Evolutionary conservation across 2,329 filamentous ascomycete species (phyloP), one percentile per base, ranked within the genome.

Genomic region (Ceratocystis smalleyi): DNA sequence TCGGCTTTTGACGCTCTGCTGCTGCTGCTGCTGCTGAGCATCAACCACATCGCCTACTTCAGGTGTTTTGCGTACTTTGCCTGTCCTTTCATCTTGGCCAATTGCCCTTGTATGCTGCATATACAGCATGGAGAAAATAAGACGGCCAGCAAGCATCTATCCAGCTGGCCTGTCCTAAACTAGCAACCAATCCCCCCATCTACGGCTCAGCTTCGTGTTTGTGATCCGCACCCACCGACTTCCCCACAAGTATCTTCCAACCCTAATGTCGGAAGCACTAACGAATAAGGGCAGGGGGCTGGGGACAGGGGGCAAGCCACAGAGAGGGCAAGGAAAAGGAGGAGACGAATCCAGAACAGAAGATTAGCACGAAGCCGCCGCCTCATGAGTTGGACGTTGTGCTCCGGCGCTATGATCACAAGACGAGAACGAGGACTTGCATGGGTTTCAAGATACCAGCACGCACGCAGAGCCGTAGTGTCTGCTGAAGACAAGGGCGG

Each of bases 121-220:
- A 24, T 19, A 8, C 59, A 47, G 24, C 17, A 61, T 5, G n/a
- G 27, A 22, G 45, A 61, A n/a, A 43, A 43, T 2, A 24, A 15
- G 7, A 10, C 7, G 5, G 6, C 47, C 12, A 40, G 12, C 12
- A 40, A 40, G 12, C 12, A 40, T 40, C 47, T 6, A 15, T 17
- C 54, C 35, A n/a, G 54, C 27, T 30, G 30, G 54, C 35, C 54
- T 57, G 54, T 57, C 54, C 54, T 57, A 57, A 57, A 57, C 54
- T 24, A 57, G 54, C 54, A 57, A 35, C 8, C 54, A 57, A 57
- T 57, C 54, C 35, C 35, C 35, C n/a, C 27, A 19, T 57, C 54
- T 17, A n/a, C 2, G 54, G 24, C 30, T 57, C 27, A 57, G 54
- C 54, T 57, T 57, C 54, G 54, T 57, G 54, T 57, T 57, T 27